Conservation (phyloP, 2,329 filamentous ascomycete species). For the Penicillium sp. region DNA sequence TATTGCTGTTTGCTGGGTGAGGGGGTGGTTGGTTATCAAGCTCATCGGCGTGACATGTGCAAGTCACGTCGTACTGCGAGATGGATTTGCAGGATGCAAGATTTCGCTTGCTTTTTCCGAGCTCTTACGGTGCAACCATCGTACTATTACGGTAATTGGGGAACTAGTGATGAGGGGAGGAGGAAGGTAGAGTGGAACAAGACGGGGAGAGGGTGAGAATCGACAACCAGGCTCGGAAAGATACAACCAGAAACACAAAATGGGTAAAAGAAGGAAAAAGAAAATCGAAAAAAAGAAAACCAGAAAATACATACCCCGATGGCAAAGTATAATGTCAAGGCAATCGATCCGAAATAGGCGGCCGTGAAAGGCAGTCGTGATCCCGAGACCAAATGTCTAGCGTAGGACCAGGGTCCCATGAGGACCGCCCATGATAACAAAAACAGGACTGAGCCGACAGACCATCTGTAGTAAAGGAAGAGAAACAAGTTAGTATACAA, state of each 20-base stretch:
- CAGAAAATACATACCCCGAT: constrained; percentile 70
- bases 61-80: constrained; percentile 23
- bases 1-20: background rate
- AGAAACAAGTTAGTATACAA: constrained; percentile 31
- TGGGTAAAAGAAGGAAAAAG: background rate
- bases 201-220: constrained; percentile 12
- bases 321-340: constrained; percentile 86
- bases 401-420: constrained; percentile 86
- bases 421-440: constrained; percentile 89
- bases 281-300: constrained; percentile 12
- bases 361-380: constrained; percentile 88
- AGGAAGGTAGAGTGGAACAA: constrained; percentile 13
- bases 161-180: constrained; percentile 6
- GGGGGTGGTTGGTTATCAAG: background rate
- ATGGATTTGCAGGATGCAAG: constrained; percentile 24
- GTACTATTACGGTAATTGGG: constrained; percentile 15
- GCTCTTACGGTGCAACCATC: constrained; percentile 20
- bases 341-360: constrained; percentile 92
- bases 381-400: constrained; percentile 80
- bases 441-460: constrained; percentile 87
- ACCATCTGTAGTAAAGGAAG: constrained; percentile 69
- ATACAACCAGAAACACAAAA: background rate
- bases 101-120: constrained; percentile 21
- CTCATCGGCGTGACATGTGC: constrained; percentile 10
- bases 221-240: constrained; percentile 12